Percentiles rank a stretch among this genome's conserved stretches.
These are phyloP conservation scores for Lagenaria siceraria DNA, from an alignment of 306 rosid genomes.

Conservation along the genomic window DNA sequence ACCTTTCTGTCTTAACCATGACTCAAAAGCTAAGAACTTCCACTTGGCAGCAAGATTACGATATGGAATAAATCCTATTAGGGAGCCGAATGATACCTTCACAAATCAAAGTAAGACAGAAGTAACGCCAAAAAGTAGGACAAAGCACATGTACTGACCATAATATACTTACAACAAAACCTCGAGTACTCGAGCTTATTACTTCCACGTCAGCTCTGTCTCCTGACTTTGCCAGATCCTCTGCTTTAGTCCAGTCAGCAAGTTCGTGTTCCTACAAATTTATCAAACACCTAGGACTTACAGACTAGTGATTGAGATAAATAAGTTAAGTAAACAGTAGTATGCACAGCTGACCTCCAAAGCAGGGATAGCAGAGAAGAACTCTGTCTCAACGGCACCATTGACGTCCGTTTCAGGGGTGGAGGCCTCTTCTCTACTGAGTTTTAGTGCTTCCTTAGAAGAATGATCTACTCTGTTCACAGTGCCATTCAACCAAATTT, in stretches of 20 bases:
- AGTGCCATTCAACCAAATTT: slow-evolving; percentile 14
- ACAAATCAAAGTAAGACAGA: slow-evolving; percentile 23
- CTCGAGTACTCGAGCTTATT: slow-evolving; percentile 64
- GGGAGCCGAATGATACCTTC: slow-evolving; percentile 83
- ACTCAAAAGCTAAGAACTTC: slow-evolving; percentile 93
- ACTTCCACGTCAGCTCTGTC: slow-evolving; percentile 64
- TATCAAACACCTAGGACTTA: slow-evolving; percentile 5
- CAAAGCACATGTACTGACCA: slow-evolving; percentile 3
- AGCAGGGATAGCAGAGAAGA: slow-evolving; percentile 22
- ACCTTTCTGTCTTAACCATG: slow-evolving; percentile 84
- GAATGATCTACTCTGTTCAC: slow-evolving; percentile 47
- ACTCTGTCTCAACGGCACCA: slow-evolving; percentile 21
- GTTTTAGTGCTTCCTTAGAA: slow-evolving; percentile 23
- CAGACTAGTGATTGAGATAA: not conserved
- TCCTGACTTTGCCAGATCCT: slow-evolving; percentile 38
- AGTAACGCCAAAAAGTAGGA: not conserved
- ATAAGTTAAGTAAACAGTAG: slow-evolving; percentile 9
- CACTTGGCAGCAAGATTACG: slow-evolving; percentile 74
- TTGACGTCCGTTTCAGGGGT: slow-evolving; percentile 9
- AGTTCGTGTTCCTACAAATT: slow-evolving; percentile 44
- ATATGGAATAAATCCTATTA: slow-evolving; percentile 87
- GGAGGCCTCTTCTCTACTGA: slow-evolving; percentile 19
- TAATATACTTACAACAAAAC: slow-evolving; percentile 70
- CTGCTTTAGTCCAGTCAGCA: slow-evolving; percentile 70
- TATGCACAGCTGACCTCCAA: slow-evolving; percentile 32